Evolutionary conservation across 1,139 yeast genomes (phyloP).

Genomic region (Geotrichum carabidarum): DNA sequence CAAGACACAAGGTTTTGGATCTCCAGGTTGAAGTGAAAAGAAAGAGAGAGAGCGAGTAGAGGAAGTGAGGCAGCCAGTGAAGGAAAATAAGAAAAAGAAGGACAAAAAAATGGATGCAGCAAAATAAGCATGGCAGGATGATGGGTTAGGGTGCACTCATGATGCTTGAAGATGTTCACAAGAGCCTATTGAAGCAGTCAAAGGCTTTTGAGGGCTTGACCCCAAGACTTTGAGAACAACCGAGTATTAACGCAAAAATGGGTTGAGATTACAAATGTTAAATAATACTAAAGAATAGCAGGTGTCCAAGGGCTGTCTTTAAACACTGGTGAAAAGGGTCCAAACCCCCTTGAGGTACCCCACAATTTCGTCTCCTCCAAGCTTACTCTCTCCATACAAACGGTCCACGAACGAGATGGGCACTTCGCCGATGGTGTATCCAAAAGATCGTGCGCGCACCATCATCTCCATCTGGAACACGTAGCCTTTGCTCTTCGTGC

Average conservation of each 20-base stretch:
- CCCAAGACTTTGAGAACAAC: not conserved
- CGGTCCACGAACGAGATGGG: conserved; percentile 79
- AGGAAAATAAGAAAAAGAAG: not conserved
- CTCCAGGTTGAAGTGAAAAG: not conserved
- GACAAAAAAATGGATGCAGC: not conserved
- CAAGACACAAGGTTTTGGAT: not conserved
- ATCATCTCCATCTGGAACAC: conserved; percentile 90
- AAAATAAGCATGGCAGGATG: not conserved
- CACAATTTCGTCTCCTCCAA: conserved; percentile 78
- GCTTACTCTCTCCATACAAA: conserved; percentile 72
- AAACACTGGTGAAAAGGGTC: conserved; percentile 62
- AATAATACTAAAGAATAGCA: not conserved
- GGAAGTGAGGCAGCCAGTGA: not conserved
- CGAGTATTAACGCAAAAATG: not conserved
- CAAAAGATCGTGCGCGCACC: conserved; percentile 72
- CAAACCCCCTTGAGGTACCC: conserved; percentile 74
- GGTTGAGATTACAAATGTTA: not conserved
- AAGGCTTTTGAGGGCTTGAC: too few relatives aligned
- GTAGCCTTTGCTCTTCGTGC: conserved; percentile 72
- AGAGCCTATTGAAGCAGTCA: too few relatives aligned
- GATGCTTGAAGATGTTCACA: too few relatives aligned
- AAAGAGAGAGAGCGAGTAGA: not conserved
- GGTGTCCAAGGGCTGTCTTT: conserved; percentile 19
- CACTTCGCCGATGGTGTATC: conserved; percentile 70
- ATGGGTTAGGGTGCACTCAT: too few relatives aligned